Evolutionary conservation across 345 rosid genomes (phyloP), one percentile per base, ranked within the genome.

Genomic region (Cardiospermum halicacabum): DNA sequence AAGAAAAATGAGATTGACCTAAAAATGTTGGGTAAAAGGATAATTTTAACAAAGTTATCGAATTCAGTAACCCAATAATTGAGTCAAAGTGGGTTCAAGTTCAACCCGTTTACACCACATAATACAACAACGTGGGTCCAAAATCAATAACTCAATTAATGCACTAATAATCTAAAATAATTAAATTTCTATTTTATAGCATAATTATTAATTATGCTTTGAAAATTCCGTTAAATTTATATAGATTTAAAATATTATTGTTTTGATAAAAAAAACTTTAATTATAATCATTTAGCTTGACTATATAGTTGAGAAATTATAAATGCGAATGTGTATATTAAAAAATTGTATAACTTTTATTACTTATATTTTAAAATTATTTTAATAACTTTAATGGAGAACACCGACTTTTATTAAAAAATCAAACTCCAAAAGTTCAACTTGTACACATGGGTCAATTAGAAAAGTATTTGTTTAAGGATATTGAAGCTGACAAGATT

Each of bases 61-160:
- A 71, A 65, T 62, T 66, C 70, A 59, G 65, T 37, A 40, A 57
- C 76, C 65, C 78, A 73, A 76, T 75, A 66, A 75, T 73, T 79
- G 74, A 67, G 39, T 45, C n/a, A 1, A 26, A 62, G 73, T 16
- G 62, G 63, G 42, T 27, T 64, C 64, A 21, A 19, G 42, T 27
- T 64, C 64, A 21, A 19, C 19, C 19, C 2, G 12, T 16, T 56
- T 48, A 19, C 26, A 24, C 43, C 59, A 36, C 49, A 32, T 48
- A 64, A 64, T 49, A 16, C 32, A 48, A 31, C 28, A 25, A 11
- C 19, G 72, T 71, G 77, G 81, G 73, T 0, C 72, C 74, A 69
- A 47, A 63, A 77, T 74, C 58, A 77, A 69, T 64, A n/a, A 24
- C 43, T 32, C 70, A 71, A 45, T 59, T 39, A 74, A 73, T 70